Evolutionary conservation across 305 asterid genomes (phyloP), one percentile per base, ranked within the genome.

Genomic region (Fraxinus sp.): DNA sequence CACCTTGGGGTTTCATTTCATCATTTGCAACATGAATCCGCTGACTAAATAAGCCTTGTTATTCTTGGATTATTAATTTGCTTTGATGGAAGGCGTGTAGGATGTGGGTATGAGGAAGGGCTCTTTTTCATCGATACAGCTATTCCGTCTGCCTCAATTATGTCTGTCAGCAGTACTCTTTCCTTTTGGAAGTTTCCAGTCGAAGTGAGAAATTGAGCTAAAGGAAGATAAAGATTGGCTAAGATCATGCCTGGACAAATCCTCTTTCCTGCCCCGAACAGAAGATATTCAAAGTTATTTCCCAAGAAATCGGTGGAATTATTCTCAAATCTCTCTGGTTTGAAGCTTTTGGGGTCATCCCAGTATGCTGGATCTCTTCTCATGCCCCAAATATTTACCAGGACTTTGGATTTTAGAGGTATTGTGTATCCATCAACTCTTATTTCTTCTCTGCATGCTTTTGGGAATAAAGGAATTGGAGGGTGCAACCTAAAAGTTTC

Each of bases 401-500:
- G 30, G 20, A 81, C 83, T 52, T 68, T 80, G 0, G 89, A 39
- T 55, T 83, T 86, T 8, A 66, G 3, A 8, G 89, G 89, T 18
- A 86, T 81, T 0, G 85, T 3, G 11, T 81, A 81, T 0, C 87
- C 89, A 2, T 22, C 55, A 1, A 81, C 82, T 18, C 39, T 11
- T 71, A 85, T 80, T 66, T 86, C 84, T 0, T 11, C 85, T 37
- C 85, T 81, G 66, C 85, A 86, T 1, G 83, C 78, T 39, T 86
- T 83, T 16, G 84, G 87, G 7, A 86, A 22, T 4, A 86, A 32
- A 0, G 87, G 87, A 73, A 81, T 2, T 11, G 89, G 85, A 26
- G 89, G 87, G 72, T 86, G 87, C 32, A 86, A 7, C 46, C 46
- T 39, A 39, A 86, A 77, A 14, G 89, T 81, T 77, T 86, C 87